These are phyloP conservation scores for Orbilia brochopaga DNA, from an alignment of 2,329 filamentous ascomycete species.

Conservation along the genomic window DNA sequence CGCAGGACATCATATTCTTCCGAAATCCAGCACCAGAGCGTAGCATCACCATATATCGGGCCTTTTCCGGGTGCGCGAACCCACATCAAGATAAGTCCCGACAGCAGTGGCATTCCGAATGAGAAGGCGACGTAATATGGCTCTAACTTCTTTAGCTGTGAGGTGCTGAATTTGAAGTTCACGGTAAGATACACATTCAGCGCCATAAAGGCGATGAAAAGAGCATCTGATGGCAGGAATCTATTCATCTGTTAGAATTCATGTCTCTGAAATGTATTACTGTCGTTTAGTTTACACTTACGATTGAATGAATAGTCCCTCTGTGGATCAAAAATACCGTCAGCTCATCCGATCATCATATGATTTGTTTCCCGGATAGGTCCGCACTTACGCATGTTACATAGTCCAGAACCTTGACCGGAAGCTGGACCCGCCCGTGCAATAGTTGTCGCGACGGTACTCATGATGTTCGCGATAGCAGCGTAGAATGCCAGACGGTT, in stretches of 20 bases:
- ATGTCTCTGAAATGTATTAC: constrained; percentile 7
- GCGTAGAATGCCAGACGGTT: constrained; percentile 85
- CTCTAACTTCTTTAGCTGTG: constrained; percentile 70
- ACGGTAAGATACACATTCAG: constrained; percentile 83
- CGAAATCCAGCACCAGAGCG: constrained; percentile 81
- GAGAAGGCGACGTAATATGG: constrained; percentile 72
- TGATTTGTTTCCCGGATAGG: constrained; percentile 20
- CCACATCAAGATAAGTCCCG: constrained; percentile 72
- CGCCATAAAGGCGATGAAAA: constrained; percentile 82
- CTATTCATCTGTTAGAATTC: constrained; percentile 58
- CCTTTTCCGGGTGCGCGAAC: constrained; percentile 62
- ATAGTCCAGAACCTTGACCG: constrained; percentile 65
- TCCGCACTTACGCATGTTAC: constrained; percentile 61
- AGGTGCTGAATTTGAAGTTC: constrained; percentile 73
- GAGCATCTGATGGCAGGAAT: constrained; percentile 77
- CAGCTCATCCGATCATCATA: constrained; percentile 25
- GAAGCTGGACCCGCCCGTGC: constrained; percentile 66
- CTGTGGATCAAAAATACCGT: constrained; percentile 66
- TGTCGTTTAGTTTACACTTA: constrained; percentile 60
- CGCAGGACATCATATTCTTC: constrained; percentile 72
- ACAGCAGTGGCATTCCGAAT: constrained; percentile 75
- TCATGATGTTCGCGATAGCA: constrained; percentile 78
- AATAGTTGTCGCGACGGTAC: constrained; percentile 77
- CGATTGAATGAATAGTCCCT: constrained; percentile 83
- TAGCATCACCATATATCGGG: constrained; percentile 75